A percentile compares a stretch with the other conserved stretches of the same genome.
phyloP scores from a whole-genome alignment of 169 alveolate genomes.

The Blepharisma undulans region DNA sequence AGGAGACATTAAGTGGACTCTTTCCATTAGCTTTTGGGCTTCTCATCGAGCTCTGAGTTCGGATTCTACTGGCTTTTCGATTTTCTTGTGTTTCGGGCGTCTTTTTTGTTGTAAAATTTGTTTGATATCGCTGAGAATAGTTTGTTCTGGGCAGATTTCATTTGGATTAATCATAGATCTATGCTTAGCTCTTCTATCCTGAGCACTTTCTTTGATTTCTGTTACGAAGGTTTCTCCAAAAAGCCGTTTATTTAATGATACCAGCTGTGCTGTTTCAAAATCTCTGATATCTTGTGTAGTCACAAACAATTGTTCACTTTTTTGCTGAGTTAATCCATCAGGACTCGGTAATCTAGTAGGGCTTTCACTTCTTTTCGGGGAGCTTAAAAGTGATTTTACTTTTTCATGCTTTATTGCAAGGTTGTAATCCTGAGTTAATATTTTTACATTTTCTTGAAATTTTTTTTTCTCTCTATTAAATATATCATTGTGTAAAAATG shows the following conservation, averaged over 20 bases:
- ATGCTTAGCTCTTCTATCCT: neutral
- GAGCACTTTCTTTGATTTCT: neutral
- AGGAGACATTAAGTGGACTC: neutral
- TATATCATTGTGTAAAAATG: neutral
- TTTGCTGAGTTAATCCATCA: neutral
- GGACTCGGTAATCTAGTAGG: neutral
- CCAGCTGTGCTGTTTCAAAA: neutral
- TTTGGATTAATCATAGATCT: neutral
- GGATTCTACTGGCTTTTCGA: neutral
- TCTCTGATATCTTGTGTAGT: neutral
- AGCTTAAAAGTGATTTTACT: neutral
- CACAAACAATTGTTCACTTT: neutral
- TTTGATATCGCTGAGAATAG: neutral
- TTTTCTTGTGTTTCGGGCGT: neutral
- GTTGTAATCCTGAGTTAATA: neutral
- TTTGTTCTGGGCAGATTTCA: neutral
- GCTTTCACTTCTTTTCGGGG: neutral
- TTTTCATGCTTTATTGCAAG: neutral
- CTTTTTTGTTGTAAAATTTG: neutral
- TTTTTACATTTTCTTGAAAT: neutral
- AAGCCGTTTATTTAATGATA: neutral
- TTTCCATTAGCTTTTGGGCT: neutral
- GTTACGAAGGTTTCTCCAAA: neutral
- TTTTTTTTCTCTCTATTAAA: neutral
- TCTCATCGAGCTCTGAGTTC: neutral